These are phyloP conservation scores for Cystofilobasidium ferigula DNA, from an alignment of 768 basidiomycete genomes.

Conservation along the genomic window DNA sequence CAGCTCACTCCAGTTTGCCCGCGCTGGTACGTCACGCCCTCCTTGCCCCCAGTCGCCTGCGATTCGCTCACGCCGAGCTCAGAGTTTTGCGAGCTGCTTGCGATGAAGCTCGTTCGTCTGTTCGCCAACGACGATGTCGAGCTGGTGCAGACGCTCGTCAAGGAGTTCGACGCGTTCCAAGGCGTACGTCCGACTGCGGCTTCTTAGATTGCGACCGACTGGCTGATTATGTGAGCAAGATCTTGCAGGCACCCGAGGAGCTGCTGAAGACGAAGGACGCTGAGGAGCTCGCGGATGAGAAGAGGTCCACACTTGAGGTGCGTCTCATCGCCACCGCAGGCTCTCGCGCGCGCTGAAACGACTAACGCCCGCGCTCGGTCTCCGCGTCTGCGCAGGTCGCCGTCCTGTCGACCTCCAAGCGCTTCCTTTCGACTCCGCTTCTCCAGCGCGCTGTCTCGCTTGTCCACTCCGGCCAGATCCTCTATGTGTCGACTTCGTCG, in stretches of 20 bases:
- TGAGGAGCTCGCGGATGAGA: conserved; percentile 52
- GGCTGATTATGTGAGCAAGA: not conserved
- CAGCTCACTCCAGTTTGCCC: conserved; percentile 55
- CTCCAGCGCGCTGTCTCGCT: conserved; percentile 79
- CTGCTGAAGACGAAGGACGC: conserved; percentile 54
- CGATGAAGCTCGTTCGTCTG: conserved; percentile 60
- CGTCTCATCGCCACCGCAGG: not conserved
- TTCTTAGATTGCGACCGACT: not conserved
- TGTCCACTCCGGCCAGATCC: conserved; percentile 56
- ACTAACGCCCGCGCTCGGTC: not conserved
- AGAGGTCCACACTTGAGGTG: conserved; percentile 73
- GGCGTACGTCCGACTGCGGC: conserved; percentile 38
- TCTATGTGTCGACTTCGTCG: conserved; percentile 41
- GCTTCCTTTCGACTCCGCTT: conserved; percentile 68
- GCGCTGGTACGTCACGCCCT: conserved; percentile 75
- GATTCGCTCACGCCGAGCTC: not conserved
- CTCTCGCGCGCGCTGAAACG: not conserved
- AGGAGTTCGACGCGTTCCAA: conserved; percentile 71
- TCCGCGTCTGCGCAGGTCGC: conserved; percentile 52
- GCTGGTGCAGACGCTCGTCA: conserved; percentile 66
- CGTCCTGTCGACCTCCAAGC: conserved; percentile 71
- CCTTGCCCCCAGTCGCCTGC: conserved; percentile 45
- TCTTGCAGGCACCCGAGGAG: not conserved
- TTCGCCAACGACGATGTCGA: conserved; percentile 62
- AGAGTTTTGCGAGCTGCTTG: conserved; percentile 10